Percentiles rank a stretch among this genome's conserved stretches.
These are phyloP conservation scores for Wickerhamiella parazyma DNA, from an alignment of 805 yeast genomes.

Conservation along the genomic window DNA sequence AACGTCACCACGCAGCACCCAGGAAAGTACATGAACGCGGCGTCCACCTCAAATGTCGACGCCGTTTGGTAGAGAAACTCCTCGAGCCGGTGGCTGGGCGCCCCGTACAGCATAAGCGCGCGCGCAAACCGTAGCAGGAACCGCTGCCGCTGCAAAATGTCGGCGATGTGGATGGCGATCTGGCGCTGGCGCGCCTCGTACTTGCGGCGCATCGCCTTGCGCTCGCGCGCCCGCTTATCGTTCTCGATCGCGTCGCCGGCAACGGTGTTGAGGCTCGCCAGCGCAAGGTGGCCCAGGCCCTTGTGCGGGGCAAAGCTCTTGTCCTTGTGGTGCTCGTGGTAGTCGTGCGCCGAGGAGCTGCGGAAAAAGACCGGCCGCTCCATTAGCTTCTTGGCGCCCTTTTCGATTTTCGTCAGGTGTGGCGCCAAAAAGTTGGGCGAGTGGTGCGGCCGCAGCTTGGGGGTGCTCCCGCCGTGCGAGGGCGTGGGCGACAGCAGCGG, in stretches of 20 bases:
- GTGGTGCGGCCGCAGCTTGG: background rate
- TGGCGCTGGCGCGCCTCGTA: constrained; percentile 30
- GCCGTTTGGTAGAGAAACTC: constrained; percentile 90
- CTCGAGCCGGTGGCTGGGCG: constrained; percentile 90
- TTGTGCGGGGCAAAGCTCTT: background rate
- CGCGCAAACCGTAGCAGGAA: constrained; percentile 75
- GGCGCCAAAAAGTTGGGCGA: constrained; percentile 4
- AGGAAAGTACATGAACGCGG: constrained; percentile 81
- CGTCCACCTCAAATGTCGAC: constrained; percentile 82
- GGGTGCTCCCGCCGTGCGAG: background rate
- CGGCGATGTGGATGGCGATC: constrained; percentile 88
- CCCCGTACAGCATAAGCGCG: constrained; percentile 87
- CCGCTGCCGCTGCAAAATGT: constrained; percentile 71
- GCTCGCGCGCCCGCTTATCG: background rate
- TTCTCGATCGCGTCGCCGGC: background rate
- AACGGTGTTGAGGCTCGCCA: background rate
- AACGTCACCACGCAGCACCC: constrained; percentile 92
- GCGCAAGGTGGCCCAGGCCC: constrained; percentile 2
- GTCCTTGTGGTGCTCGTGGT: background rate
- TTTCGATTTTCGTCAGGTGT: background rate
- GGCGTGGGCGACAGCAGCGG: background rate
- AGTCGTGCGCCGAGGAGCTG: background rate
- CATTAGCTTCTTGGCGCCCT: background rate
- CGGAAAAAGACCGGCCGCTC: constrained; percentile 1
- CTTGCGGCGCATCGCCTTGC: background rate